Conservation (phyloP, 352 stramenopile species). For the Phytophthora pinifolia region DNA sequence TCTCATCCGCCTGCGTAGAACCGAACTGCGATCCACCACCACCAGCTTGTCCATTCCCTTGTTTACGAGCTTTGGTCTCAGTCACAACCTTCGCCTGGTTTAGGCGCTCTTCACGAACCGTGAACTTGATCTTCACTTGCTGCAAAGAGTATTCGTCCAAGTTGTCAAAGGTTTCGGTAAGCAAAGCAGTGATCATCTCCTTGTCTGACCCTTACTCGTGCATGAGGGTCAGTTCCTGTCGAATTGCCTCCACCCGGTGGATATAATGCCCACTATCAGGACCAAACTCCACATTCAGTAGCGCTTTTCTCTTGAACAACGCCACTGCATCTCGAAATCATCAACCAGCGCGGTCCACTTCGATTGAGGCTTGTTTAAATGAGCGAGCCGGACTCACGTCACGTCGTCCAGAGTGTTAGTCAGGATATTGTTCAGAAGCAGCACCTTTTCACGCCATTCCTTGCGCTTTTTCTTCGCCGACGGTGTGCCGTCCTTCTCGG, state of each 20-base stretch:
- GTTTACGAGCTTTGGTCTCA: no score
- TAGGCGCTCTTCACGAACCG: constrained; percentile 1
- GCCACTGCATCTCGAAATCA: no score
- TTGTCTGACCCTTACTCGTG: neutral
- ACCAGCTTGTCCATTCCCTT: neutral
- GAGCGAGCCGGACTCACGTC: constrained; percentile 6
- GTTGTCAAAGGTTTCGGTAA: constrained; percentile 7
- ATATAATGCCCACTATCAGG: constrained; percentile 6
- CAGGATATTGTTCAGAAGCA: constrained; percentile 17
- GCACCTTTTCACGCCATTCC: constrained; percentile 8
- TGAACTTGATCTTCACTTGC: constrained; percentile 10
- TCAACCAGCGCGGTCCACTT: no score
- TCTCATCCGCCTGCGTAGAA: neutral
- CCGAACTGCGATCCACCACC: neutral
- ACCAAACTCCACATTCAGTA: constrained; percentile 1
- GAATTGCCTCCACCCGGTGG: constrained; percentile 4
- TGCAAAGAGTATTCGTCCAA: no score
- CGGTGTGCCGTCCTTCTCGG: neutral
- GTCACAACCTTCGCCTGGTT: neutral
- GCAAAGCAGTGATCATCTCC: neutral
- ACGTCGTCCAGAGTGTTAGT: constrained; percentile 15
- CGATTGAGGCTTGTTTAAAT: neutral
- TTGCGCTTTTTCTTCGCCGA: constrained; percentile 1
- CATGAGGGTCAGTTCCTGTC: constrained; percentile 2
- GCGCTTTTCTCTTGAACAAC: neutral